These are phyloP conservation scores for Boletus sp. DNA, from an alignment of 1,284 basidiomycete genomes.

Conservation along the genomic window DNA sequence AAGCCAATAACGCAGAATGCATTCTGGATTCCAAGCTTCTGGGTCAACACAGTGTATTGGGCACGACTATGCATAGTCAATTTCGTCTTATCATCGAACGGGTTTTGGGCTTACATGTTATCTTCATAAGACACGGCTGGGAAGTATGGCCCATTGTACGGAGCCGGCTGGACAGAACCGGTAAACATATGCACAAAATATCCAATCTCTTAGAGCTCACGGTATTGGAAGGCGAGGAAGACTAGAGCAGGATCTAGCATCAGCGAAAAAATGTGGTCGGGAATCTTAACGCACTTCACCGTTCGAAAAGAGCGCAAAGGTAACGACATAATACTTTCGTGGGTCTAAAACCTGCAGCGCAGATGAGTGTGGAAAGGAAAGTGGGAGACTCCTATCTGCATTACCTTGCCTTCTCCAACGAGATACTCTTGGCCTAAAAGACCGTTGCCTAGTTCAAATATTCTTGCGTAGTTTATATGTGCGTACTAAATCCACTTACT, in stretches of 20 bases:
- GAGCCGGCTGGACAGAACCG: constrained; percentile 35
- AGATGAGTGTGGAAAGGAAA: constrained; percentile 1
- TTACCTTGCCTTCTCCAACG: constrained; percentile 47
- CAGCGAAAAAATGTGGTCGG: neutral
- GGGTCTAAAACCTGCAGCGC: constrained; percentile 43
- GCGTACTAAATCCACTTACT: constrained; percentile 23
- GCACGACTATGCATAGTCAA: constrained; percentile 40
- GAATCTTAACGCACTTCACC: constrained; percentile 43
- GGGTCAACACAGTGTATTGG: constrained; percentile 51
- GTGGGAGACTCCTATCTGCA: neutral
- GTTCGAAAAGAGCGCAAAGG: constrained; percentile 55
- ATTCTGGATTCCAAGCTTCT: constrained; percentile 45
- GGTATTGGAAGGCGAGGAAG: constrained; percentile 22
- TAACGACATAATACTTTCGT: constrained; percentile 51
- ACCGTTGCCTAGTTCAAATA: constrained; percentile 20
- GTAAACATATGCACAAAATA: constrained; percentile 1
- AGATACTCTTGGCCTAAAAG: constrained; percentile 46
- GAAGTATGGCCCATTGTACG: constrained; percentile 48
- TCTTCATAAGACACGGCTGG: constrained; percentile 52
- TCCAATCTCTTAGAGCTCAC: constrained; percentile 8
- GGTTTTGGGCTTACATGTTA: constrained; percentile 44
- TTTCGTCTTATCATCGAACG: neutral
- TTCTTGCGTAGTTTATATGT: neutral
- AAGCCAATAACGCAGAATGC: constrained; percentile 28
- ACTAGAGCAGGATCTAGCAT: neutral